Conservation (phyloP, 768 basidiomycete genomes). For the Naganishia onofrii region DNA sequence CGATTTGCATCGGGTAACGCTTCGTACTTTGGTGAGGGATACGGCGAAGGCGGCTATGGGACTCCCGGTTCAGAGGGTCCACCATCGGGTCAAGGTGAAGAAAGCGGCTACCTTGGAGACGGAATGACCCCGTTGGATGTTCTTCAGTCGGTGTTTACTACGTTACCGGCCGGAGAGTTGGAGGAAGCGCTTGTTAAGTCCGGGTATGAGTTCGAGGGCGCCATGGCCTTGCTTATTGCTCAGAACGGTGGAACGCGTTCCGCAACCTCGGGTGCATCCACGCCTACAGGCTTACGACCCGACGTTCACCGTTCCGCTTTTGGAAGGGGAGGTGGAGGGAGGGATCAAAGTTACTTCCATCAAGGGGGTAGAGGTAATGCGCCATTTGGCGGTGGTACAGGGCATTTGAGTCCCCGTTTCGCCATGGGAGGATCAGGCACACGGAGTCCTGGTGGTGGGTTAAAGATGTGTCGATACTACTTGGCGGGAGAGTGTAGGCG, state of each 20-base stretch:
- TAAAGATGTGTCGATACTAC: constrained; percentile 84
- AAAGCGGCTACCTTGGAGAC: constrained; percentile 35
- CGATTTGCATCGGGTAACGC: constrained; percentile 39
- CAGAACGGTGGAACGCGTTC: constrained; percentile 55
- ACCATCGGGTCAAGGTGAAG: constrained; percentile 22
- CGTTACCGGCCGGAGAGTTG: constrained; percentile 81
- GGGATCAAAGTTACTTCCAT: constrained; percentile 40
- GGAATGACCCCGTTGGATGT: constrained; percentile 99
- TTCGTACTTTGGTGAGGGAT: constrained; percentile 25
- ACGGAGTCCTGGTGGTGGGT: constrained; percentile 44
- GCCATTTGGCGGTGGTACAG: constrained; percentile 38
- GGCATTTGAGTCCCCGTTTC: constrained; percentile 45
- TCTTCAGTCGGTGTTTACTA: constrained; percentile 85
- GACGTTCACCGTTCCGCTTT: constrained; percentile 11
- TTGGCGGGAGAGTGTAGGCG: constrained; percentile 92
- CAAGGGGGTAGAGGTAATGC: constrained; percentile 45
- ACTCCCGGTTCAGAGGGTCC: constrained; percentile 27
- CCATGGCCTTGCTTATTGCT: constrained; percentile 92
- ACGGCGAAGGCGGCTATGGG: constrained; percentile 27
- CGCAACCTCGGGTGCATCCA: constrained; percentile 35
- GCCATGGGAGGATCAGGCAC: constrained; percentile 32
- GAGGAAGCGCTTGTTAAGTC: constrained; percentile 86
- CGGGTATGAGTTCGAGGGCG: constrained; percentile 89
- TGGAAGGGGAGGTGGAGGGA: constrained; percentile 8
- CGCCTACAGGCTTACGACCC: constrained; percentile 16